Evolutionary conservation across 2,329 filamentous ascomycete species (phyloP), one percentile per base, ranked within the genome.

Genomic region (Penicillium sp.): DNA sequence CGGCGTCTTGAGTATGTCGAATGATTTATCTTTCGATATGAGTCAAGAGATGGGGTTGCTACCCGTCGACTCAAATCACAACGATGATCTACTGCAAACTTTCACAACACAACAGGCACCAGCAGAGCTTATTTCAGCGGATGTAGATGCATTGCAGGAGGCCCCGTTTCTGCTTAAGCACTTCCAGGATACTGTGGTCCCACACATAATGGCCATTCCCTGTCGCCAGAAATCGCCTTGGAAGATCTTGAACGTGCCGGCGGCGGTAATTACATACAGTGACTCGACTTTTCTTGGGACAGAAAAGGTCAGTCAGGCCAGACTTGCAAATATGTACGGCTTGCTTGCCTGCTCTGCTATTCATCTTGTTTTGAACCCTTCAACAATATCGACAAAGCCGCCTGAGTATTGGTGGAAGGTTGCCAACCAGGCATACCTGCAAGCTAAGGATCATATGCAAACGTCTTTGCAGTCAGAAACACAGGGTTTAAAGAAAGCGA

Each of bases 371-470:
- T 38, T 57, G 3, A 58, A 52, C 21, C 49, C 56, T 22, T 49
- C 48, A 3, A 31, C 44, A 22, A 49, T 42, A 6, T 29, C 45
- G 8, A 35, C 48, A 3, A 44, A 58, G 17, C 53, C 59, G 1
- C 40, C 28, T 4, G 53, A 57, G 6, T 49, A 64, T 46, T 68
- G 65, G 65, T 43, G 55, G 26, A 49, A 53, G 12, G 39, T 62
- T 21, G 57, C 63, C 1, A 57, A 57, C 4, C 55, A 61, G 22
- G 54, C 61, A 19, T 61, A 64, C 26, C 52, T 59, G 13, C 49
- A 64, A 34, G 66, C 66, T 1, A 66, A 61, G 48, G 59, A 62
- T 31, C 58, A 65, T 45, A 62, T 68, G 48, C 61, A 66, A 38
- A 51, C 52, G 13, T 68, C 65, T 4, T 32, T 69, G 12, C 57